Evolutionary conservation across 208 protist species (phyloP), one percentile per base, ranked within the genome.

Genomic region (Crithidia thermophila): DNA sequence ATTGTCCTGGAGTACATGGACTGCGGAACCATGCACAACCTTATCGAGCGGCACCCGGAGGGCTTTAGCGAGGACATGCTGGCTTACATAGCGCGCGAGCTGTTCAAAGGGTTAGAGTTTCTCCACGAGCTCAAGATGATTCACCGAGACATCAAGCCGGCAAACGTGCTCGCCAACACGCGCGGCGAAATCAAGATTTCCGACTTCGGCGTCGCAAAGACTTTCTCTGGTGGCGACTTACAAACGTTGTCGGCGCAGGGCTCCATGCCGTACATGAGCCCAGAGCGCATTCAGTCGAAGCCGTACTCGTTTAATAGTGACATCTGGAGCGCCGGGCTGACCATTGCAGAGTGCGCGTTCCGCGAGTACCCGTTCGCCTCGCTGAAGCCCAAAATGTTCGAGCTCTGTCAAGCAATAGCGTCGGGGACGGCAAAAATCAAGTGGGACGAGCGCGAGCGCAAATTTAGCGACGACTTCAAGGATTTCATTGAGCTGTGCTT

Each of bases 61-160:
- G 67, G 67, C n/a, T 85, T 97, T 60, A 85, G 51, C 28, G 90
- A 97, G 47, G 68, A 85, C 18, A 90, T 92, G 75, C 70, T 96
- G 20, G 88, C 88, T 10, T 93, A 92, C 67, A 91, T 96, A 55
- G 79, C 88, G 16, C 80, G 85, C 18, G 88, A 97, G 56, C 69
- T 97, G 39, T 84, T 97, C 52, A 77, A 86, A 21, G 93, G 91
- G 0, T 59, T 97, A 7, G 82, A 88, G 55, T 90, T 90, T 74
- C 83, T 97, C 25, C 93, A 97, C 67, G 70, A 74, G 25, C 73
- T 84, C 11, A 94, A 94, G 37, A 87, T 96, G 73, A 89, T 99
- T 71, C 98, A 98, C 68, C 82, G 98, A 28, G 97, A 99, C 55
- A 89, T 99, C 40, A 99, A 99, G 64, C 98, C 98, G 14, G 93